Evolutionary conservation across 192 early-diverging fungal genomes (phyloP).

Genomic region (Gonapodya sp.): DNA sequence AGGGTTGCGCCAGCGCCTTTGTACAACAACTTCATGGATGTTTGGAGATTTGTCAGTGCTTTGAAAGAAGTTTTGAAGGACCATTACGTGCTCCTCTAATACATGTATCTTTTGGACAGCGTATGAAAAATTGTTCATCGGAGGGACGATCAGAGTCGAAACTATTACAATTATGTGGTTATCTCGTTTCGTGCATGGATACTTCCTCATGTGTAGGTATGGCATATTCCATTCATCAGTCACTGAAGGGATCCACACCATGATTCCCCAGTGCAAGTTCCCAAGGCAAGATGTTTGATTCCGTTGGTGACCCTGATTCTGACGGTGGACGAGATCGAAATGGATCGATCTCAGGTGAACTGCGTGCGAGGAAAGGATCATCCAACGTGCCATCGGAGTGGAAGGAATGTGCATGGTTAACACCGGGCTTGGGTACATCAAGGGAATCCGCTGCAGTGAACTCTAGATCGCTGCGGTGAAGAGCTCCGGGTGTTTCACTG

Average conservation of each 20-base stretch:
- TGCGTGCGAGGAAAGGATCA: background rate
- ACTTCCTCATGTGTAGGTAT: no score
- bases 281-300: background rate
- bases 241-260: background rate
- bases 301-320: background rate
- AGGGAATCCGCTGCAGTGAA: background rate
- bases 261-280: background rate
- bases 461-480: background rate
- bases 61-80: background rate
- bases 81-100: no score
- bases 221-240: no score
- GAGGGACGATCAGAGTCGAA: background rate
- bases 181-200: no score
- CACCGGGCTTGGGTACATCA: background rate
- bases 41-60: conserved; percentile 19
- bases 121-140: no score
- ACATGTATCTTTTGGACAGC: no score
- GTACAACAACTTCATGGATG: conserved; percentile 82
- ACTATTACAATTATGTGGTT: no score
- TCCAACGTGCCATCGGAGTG: background rate
- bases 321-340: background rate
- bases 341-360: background rate
- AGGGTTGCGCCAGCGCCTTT: conserved; percentile 82
- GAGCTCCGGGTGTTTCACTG: background rate
- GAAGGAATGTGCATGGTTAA: background rate